phyloP scores from a whole-genome alignment of 371 early-diverging fungal genomes.

The Apophysomyces ossiformis region DNA sequence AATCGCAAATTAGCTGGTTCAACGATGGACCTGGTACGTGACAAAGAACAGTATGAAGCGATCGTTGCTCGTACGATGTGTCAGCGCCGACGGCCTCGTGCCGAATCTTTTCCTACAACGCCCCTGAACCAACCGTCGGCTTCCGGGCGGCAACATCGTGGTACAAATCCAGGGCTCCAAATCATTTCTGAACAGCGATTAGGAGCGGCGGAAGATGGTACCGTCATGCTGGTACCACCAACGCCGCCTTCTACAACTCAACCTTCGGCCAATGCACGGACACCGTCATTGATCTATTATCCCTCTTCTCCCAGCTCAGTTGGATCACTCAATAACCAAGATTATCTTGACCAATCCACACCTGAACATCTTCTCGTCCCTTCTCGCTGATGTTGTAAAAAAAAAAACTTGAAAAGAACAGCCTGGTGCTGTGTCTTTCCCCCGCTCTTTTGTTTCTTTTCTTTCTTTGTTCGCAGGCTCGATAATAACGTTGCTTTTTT shows the following conservation, averaged over 20 bases:
- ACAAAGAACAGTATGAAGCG: conserved; percentile 42
- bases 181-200: conserved; percentile 22
- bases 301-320: conserved; percentile 50
- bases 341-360: background rate
- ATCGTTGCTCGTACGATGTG: conserved; percentile 33
- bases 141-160: conserved; percentile 5
- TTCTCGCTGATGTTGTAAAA: background rate
- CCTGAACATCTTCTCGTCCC: conserved; percentile 9
- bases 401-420: background rate
- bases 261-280: conserved; percentile 14
- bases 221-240: conserved; percentile 12
- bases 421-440: background rate
- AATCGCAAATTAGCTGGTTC: background rate
- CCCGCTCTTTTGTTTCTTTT: background rate
- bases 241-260: conserved; percentile 24
- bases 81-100: conserved; percentile 29
- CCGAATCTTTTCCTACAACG: background rate
- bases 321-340: conserved; percentile 22
- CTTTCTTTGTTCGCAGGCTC: conserved; percentile 4
- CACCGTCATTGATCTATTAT: conserved; percentile 37
- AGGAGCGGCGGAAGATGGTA: background rate
- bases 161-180: conserved; percentile 7
- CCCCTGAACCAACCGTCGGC: background rate
- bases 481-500: background rate
- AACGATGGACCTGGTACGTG: conserved; percentile 18